Evolutionary conservation across 2,329 filamentous ascomycete species (phyloP).

Genomic region (Fusarium hainanense): DNA sequence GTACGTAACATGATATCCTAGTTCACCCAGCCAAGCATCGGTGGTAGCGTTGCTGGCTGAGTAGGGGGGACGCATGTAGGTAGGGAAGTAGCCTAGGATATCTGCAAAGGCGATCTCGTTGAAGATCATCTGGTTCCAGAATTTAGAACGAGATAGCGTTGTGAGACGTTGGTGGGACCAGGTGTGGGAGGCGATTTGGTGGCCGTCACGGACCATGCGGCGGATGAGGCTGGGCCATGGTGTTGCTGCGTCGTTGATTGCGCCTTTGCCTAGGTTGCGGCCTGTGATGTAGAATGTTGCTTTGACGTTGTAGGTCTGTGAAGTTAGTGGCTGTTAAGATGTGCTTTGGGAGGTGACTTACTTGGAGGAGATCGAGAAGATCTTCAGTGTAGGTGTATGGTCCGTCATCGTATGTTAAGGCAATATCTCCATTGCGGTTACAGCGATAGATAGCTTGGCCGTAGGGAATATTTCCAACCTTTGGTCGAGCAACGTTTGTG

Average conservation of each 20-base stretch:
- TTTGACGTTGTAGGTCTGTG: slow-evolving; percentile 49
- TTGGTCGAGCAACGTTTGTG: slow-evolving; percentile 61
- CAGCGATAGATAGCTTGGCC: slow-evolving; percentile 63
- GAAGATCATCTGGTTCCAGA: slow-evolving; percentile 55
- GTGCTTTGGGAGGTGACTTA: background rate
- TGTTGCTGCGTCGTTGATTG: slow-evolving; percentile 54
- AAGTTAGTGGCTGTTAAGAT: background rate
- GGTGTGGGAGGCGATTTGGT: slow-evolving; percentile 69
- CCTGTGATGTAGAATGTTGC: slow-evolving; percentile 55
- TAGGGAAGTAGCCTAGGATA: slow-evolving; percentile 55
- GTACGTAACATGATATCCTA: slow-evolving; percentile 69
- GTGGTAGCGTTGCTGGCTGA: slow-evolving; percentile 57
- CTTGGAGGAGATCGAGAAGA: slow-evolving; percentile 54
- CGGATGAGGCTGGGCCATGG: slow-evolving; percentile 52
- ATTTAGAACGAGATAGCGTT: slow-evolving; percentile 47
- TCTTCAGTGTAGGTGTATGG: slow-evolving; percentile 56
- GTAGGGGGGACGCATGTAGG: slow-evolving; percentile 60
- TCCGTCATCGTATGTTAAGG: slow-evolving; percentile 60
- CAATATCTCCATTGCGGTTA: slow-evolving; percentile 51
- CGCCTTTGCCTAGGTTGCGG: slow-evolving; percentile 53
- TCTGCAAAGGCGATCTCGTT: slow-evolving; percentile 58
- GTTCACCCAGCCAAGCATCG: slow-evolving; percentile 52
- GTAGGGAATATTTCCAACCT: slow-evolving; percentile 65
- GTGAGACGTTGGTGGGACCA: slow-evolving; percentile 60
- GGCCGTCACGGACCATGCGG: slow-evolving; percentile 64